These are phyloP conservation scores for Alnus rubra DNA, from an alignment of 306 rosid species.

Conservation along the genomic window DNA sequence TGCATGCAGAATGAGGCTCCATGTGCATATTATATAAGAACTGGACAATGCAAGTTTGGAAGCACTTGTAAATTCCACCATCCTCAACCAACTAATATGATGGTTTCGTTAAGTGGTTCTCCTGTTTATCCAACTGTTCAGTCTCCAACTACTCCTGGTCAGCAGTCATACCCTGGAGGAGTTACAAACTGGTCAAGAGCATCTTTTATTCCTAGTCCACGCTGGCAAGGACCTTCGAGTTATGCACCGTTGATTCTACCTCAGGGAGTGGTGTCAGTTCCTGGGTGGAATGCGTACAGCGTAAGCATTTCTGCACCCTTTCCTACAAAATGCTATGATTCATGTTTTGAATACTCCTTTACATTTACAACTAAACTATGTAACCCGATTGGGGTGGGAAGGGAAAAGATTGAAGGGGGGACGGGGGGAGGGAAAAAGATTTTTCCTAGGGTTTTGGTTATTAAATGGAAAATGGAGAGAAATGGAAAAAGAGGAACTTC, in stretches of 20 bases:
- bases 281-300: conserved; percentile 84
- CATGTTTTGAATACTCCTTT: neutral
- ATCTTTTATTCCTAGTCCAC: conserved; percentile 86
- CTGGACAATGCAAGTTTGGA: conserved; percentile 94
- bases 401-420: neutral
- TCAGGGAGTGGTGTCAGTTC: conserved; percentile 93
- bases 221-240: conserved; percentile 97
- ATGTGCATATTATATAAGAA: conserved; percentile 91
- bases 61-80: conserved; percentile 96
- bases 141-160: conserved; percentile 90
- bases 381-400: neutral
- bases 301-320: conserved; percentile 55
- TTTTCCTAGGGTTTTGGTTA: neutral
- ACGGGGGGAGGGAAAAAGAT: neutral
- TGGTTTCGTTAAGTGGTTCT: conserved; percentile 83
- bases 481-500: no score
- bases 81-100: conserved; percentile 90
- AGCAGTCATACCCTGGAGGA: conserved; percentile 83
- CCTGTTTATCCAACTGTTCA: conserved; percentile 83
- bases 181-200: conserved; percentile 92
- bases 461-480: conserved; percentile 15
- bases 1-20: conserved; percentile 70
- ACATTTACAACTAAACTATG: neutral
- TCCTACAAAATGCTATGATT: conserved; percentile 17
- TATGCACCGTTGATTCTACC: conserved; percentile 84